phyloP scores from a whole-genome alignment of 352 stramenopile species.

The Pythium chondricola region DNA sequence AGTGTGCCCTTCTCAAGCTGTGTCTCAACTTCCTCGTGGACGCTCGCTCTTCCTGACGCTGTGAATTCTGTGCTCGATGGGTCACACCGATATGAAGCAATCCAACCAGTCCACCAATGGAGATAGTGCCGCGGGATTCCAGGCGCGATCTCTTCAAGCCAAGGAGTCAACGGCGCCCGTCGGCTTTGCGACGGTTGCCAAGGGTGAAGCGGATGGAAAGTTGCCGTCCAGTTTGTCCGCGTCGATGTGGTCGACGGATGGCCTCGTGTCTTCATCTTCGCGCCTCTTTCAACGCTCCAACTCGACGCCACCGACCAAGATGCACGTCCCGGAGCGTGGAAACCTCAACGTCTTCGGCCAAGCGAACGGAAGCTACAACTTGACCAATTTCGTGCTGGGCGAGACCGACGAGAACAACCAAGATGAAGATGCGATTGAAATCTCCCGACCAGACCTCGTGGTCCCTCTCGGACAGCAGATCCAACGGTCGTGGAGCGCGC shows the following conservation, averaged over 20 bases:
- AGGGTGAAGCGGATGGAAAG: background rate
- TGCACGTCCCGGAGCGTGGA: conserved; percentile 2
- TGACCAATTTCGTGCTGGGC: conserved; percentile 7
- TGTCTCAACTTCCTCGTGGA: background rate
- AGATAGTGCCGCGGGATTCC: background rate
- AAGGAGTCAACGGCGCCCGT: no score
- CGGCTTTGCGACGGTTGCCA: conserved; percentile 1
- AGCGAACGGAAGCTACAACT: background rate
- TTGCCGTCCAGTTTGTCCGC: no score
- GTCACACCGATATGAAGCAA: conserved; percentile 21
- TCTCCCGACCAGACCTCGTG: conserved; percentile 11
- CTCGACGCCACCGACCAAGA: conserved; percentile 23
- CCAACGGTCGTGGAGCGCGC: conserved; percentile 43
- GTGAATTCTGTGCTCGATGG: no score
- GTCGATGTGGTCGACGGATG: conserved; percentile 62
- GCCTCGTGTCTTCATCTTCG: conserved; percentile 36
- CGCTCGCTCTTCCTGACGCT: no score
- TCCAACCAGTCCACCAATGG: conserved; percentile 20
- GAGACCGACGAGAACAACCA: conserved; percentile 24
- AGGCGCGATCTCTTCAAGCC: no score
- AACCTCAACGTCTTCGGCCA: no score
- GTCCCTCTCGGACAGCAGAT: conserved; percentile 22
- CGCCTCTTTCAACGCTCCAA: conserved; percentile 46
- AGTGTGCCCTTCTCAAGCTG: no score
- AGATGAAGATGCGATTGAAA: conserved; percentile 16